A percentile compares a stretch with the other conserved stretches of the same genome.
Conservation (phyloP, 306 rosid genomes). For the Corylus heterophylla region DNA sequence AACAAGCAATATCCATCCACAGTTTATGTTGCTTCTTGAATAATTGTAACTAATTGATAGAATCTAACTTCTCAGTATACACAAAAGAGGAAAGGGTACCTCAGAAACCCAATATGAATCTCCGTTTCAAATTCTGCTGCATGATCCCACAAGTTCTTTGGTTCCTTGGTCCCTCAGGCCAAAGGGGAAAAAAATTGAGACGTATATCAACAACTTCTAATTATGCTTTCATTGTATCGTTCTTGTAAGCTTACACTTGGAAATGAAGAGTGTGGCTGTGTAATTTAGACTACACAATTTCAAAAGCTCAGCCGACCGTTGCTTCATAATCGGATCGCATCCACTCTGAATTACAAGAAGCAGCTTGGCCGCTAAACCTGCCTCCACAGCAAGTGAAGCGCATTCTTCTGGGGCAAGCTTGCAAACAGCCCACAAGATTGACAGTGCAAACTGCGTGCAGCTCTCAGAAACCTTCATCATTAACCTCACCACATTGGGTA, state of each 20-base stretch:
- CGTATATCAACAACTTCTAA: constrained; percentile 38
- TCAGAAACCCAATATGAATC: constrained; percentile 29
- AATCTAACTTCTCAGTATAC: constrained; percentile 21
- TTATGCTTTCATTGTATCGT: constrained; percentile 60
- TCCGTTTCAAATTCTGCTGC: constrained; percentile 6
- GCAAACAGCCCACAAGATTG: constrained; percentile 73
- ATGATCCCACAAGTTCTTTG: constrained; percentile 14
- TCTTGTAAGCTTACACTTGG: constrained; percentile 80
- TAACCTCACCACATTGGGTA: constrained; percentile 57
- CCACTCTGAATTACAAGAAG: constrained; percentile 84
- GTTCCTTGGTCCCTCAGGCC: constrained; percentile 19
- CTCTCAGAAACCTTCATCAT: constrained; percentile 82
- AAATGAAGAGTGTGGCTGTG: constrained; percentile 62
- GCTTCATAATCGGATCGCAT: constrained; percentile 71
- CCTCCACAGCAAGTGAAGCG: constrained; percentile 68
- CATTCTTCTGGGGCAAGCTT: constrained; percentile 75
- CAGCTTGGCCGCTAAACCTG: constrained; percentile 75
- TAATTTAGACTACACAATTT: constrained; percentile 78
- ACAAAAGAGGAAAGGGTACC: constrained; percentile 27
- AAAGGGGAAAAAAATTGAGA: constrained; percentile 4
- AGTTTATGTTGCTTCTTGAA: constrained; percentile 26
- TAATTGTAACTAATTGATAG: constrained; percentile 24
- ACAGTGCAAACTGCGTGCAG: constrained; percentile 63
- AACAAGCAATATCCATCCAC: constrained; percentile 19
- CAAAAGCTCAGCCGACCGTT: constrained; percentile 65